Base-by-base conservation (phyloP, 306 rosid species). In the Geum urbanum region DNA sequence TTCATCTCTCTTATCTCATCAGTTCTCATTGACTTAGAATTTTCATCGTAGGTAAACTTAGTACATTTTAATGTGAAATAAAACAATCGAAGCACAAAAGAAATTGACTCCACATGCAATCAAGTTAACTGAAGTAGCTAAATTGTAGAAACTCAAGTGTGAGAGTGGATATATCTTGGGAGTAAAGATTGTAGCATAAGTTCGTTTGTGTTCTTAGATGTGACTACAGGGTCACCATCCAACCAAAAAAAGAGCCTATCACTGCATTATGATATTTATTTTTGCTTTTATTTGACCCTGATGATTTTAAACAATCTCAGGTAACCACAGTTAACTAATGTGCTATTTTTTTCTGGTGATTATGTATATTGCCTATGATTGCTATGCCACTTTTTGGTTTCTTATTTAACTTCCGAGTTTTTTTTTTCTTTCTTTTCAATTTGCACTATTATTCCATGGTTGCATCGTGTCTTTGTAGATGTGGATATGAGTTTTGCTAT, bases 401-500 rank as follows among this genome's bases (percentile, higher is more conserved):
- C 24, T 48, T 14, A 15, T 16, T 55, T 22, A 24, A 22, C 15
- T 48, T 37, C n/a, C n/a, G 0, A 8, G 27, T 47, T 2, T 16
- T 60, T 48, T 20, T 13, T 12, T 47, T 18, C 8, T 18, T 54
- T n/a, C n/a, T n/a, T n/a, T n/a, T n/a, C n/a, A n/a, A n/a, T n/a
- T n/a, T n/a, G n/a, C n/a, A n/a, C n/a, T n/a, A n/a, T n/a, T n/a
- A n/a, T 39, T 64, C 64, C 48, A 12, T 71, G 40, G 8, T 52
- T 67, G 67, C 10, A 10, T 66, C n/a, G n/a, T 69, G 75, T 71
- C 56, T 82, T 48, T 76, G 81, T 74, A 91, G 97, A 80, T 91
- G 97, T 39, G 91, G 89, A 40, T 72, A 67, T 9, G 90, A 89
- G 71, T 91, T 91, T 54, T 91, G 96, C 84, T 91, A 89, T 50